These are phyloP conservation scores for Sphaerosporella brunnea DNA, from an alignment of 495 filamentous ascomycete genomes.

Conservation along the genomic window DNA sequence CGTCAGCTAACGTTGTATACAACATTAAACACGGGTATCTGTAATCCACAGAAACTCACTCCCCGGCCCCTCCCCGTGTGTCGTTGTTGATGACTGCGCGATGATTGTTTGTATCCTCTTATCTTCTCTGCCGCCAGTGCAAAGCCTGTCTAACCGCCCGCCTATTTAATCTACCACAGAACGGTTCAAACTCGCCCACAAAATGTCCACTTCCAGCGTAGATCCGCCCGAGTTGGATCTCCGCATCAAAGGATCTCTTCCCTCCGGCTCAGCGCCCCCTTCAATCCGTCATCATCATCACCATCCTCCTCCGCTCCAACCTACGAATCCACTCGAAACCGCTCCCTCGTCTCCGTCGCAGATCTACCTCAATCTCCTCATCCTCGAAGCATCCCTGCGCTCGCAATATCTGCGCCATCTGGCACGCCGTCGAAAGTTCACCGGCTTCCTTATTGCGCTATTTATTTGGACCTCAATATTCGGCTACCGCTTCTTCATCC, in stretches of 20 bases:
- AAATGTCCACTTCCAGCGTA: conserved; percentile 4
- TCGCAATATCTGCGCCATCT: conserved; percentile 81
- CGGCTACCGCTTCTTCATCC: conserved; percentile 67
- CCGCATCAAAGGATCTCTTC: conserved; percentile 53
- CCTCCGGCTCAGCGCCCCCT: conserved; percentile 28
- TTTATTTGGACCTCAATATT: conserved; percentile 66
- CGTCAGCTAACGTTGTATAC: too few relatives aligned
- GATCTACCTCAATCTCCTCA: conserved; percentile 94
- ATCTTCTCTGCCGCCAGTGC: too few relatives aligned
- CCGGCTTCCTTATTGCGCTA: conserved; percentile 76
- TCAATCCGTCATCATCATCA: conserved; percentile 12
- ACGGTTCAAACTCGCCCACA: too few relatives aligned
- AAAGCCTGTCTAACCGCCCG: too few relatives aligned
- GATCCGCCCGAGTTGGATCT: conserved; percentile 14
- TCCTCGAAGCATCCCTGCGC: conserved; percentile 86
- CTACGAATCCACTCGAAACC: conserved; percentile 52
- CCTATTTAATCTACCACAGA: too few relatives aligned
- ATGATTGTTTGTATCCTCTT: too few relatives aligned
- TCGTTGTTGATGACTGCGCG: too few relatives aligned
- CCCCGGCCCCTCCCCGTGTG: too few relatives aligned
- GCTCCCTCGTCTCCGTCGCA: conserved; percentile 87
- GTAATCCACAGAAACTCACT: too few relatives aligned
- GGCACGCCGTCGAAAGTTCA: conserved; percentile 76
- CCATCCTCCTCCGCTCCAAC: conserved; percentile 30
- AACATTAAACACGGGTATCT: too few relatives aligned